Base-by-base conservation (phyloP, 2,329 filamentous ascomycete species). In the Talaromyces sp. region DNA sequence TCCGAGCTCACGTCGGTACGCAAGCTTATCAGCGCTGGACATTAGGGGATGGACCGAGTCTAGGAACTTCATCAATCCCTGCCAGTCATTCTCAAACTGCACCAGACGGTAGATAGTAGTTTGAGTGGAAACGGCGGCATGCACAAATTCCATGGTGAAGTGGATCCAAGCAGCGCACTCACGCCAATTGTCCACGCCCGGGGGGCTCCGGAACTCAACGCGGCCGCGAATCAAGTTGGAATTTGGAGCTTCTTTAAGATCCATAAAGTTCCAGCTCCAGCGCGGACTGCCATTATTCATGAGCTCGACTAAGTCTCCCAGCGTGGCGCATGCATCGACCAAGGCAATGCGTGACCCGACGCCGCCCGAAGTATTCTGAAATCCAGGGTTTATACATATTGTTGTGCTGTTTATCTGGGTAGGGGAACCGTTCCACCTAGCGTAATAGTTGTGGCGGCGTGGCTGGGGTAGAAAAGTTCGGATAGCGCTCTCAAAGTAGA, bases 141-240 rank as follows among this genome's bases (percentile, higher is more conserved):
- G 45, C 2, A 62, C 47, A 24, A 62, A 62, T 11, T 62, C 60
- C 31, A 62, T 1, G 3, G 45, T 39, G 22, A 62, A 62, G 19
- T 62, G 24, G 16, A 62, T 54, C 60, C 60, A 62, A n/a, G 60
- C 60, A 2, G 11, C 22, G 4, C 60, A 62, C 7, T 62, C 60
- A 33, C 43, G 22, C 19, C 47, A 54, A 24, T 54, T 54, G 16
- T 43, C 24, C 13, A 62, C 60, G 24, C 19, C 47, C 10, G 60
- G 60, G 6, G 60, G 60, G 24, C 45, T 62, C 3, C 45, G 47
- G 37, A 54, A 62, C 60, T 50, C 45, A 9, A 62, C 47, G 22
- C 45, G 47, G 14, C 60, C 35, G 13, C 31, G 31, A 9, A 62
- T 31, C 35, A 22, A 13, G 35, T 43, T 35, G 14, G 60, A 31